phyloP scores from a whole-genome alignment of 768 basidiomycete species.

The Tricholoma sp. region DNA sequence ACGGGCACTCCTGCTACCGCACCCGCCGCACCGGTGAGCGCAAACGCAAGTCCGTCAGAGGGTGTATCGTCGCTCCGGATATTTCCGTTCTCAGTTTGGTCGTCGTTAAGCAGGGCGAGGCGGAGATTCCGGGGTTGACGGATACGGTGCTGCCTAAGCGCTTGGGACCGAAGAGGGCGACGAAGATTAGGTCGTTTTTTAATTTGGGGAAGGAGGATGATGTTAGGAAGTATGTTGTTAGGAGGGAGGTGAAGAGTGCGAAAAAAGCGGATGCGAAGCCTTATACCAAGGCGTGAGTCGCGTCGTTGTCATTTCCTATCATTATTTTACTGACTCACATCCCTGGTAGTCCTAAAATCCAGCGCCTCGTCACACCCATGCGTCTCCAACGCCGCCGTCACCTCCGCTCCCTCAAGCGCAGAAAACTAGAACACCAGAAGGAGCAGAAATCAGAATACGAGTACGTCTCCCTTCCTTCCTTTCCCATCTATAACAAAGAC shows the following conservation, averaged over 20 bases:
- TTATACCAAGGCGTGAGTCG: conserved; percentile 91
- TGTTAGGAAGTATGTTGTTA: conserved; percentile 95
- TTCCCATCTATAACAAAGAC: not conserved
- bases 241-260: conserved; percentile 80
- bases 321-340: too few species aligned
- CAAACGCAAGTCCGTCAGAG: conserved; percentile 98
- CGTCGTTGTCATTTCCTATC: not conserved
- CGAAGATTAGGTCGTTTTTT: conserved; percentile 97
- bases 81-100: conserved; percentile 92
- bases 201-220: conserved; percentile 97
- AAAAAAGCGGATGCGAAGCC: conserved; percentile 93
- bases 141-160: conserved; percentile 91
- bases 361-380: conserved; percentile 91
- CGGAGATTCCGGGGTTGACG: conserved; percentile 86
- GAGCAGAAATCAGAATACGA: conserved; percentile 96
- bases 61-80: conserved; percentile 96
- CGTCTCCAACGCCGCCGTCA: conserved; percentile 96
- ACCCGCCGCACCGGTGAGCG: conserved; percentile 89
- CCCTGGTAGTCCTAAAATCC: conserved; percentile 96
- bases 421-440: conserved; percentile 86
- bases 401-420: conserved; percentile 81
- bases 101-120: conserved; percentile 94
- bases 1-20: conserved; percentile 98
- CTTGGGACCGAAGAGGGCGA: conserved; percentile 94
- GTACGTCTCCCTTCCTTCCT: conserved; percentile 33